Conservation (phyloP, 2,329 filamentous ascomycete species). For the Teratosphaeria nubilosa region DNA sequence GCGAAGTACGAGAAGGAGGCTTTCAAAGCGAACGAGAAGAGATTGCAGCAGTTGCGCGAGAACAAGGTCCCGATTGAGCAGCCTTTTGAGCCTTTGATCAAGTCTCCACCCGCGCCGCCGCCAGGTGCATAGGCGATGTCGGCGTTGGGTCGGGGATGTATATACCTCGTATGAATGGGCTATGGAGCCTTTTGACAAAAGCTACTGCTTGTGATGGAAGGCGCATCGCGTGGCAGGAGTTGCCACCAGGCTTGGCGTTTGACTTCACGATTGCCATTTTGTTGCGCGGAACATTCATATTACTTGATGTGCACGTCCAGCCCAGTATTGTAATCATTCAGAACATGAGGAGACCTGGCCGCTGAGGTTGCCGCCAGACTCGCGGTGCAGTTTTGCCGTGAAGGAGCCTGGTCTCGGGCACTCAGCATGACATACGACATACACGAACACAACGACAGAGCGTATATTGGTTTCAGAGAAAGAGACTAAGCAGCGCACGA, state of each 20-base stretch:
- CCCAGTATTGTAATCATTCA: not conserved
- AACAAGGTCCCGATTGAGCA: constrained; percentile 26
- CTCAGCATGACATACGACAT: not conserved
- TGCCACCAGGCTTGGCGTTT: not conserved
- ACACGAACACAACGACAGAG: too few species aligned
- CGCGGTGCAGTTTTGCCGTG: not conserved
- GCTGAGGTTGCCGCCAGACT: not conserved
- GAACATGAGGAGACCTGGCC: not conserved
- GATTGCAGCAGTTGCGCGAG: constrained; percentile 35
- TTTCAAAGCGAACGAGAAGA: constrained; percentile 46
- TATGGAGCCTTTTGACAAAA: not conserved
- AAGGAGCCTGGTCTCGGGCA: not conserved
- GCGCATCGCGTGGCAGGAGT: not conserved
- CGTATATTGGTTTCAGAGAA: too few species aligned
- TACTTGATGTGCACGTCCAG: not conserved
- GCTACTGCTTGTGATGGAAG: not conserved
- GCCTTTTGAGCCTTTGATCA: constrained; percentile 16
- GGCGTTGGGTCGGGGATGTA: not conserved
- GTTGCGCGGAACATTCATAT: not conserved
- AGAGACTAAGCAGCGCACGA: too few species aligned
- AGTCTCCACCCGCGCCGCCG: constrained; percentile 14
- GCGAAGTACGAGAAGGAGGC: constrained; percentile 53
- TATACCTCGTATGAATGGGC: not conserved
- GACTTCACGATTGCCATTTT: not conserved
- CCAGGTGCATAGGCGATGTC: not conserved